Evolutionary conservation across 768 basidiomycete genomes (phyloP).

Genomic region (Auricularia cornea): DNA sequence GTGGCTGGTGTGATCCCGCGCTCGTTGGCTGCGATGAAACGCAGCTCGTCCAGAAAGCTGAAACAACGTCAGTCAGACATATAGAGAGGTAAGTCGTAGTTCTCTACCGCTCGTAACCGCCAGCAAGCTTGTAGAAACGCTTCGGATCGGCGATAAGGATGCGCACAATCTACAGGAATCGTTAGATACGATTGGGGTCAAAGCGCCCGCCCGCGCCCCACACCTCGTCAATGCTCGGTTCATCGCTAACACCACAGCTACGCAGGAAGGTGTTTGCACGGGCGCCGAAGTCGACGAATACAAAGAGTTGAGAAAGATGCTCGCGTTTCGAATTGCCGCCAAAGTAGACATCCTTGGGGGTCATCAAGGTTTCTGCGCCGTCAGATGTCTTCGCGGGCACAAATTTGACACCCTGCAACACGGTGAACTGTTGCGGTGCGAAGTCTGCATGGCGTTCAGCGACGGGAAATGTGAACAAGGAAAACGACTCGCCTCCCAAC

Average conservation of each 20-base stretch:
- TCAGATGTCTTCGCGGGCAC: constrained; percentile 46
- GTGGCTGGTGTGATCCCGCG: constrained; percentile 42
- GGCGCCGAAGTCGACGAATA: constrained; percentile 81
- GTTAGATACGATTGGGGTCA: background rate
- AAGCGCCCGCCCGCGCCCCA: background rate
- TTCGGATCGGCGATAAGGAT: constrained; percentile 62
- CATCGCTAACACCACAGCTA: constrained; percentile 79
- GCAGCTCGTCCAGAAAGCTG: constrained; percentile 75
- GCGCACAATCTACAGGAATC: constrained; percentile 36
- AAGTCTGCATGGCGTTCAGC: constrained; percentile 40
- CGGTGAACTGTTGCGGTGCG: constrained; percentile 41
- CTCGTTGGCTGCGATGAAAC: constrained; percentile 76
- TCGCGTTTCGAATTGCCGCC: constrained; percentile 41
- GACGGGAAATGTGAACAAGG: background rate
- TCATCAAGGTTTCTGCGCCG: constrained; percentile 29
- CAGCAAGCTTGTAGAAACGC: constrained; percentile 62
- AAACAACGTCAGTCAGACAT: background rate
- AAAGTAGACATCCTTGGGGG: constrained; percentile 66
- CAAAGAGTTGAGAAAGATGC: constrained; percentile 75
- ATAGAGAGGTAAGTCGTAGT: background rate
- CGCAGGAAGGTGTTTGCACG: constrained; percentile 76
- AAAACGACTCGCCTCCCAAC: constrained; percentile 40
- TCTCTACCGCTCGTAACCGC: constrained; percentile 62
- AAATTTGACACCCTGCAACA: constrained; percentile 50
- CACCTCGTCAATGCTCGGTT: constrained; percentile 73